phyloP scores from a whole-genome alignment of 2,329 filamentous ascomycete species.

The Penicillium sclerotigenum region DNA sequence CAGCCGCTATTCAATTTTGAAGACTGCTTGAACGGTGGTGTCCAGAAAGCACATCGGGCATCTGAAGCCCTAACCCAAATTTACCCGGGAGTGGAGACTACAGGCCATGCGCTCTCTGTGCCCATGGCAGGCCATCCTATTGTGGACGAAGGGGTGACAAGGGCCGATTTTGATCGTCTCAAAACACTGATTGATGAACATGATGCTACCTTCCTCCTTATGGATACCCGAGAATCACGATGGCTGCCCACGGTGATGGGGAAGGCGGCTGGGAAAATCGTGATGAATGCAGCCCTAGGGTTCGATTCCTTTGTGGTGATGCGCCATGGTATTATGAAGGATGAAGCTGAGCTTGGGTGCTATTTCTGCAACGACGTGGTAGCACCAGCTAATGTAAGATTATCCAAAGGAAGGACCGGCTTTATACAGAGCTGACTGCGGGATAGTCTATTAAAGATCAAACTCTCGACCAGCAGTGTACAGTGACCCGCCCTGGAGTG shows the following conservation, averaged over 20 bases:
- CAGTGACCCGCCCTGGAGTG: constrained; percentile 88
- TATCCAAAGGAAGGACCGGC: constrained; percentile 1
- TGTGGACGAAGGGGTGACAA: constrained; percentile 65
- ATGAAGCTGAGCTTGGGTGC: constrained; percentile 71
- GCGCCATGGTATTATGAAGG: constrained; percentile 74
- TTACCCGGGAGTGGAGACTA: constrained; percentile 82
- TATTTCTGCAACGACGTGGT: constrained; percentile 99
- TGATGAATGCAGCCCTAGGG: constrained; percentile 92
- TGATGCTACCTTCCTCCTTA: constrained; percentile 91
- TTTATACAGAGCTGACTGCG: constrained; percentile 17
- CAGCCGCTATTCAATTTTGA: constrained; percentile 89
- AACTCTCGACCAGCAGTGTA: constrained; percentile 96
- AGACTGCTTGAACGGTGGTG: constrained; percentile 82
- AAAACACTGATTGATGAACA: constrained; percentile 74
- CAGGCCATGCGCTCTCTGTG: constrained; percentile 77
- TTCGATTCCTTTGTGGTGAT: constrained; percentile 98
- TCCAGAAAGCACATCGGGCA: constrained; percentile 75
- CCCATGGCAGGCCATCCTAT: constrained; percentile 96
- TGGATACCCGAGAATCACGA: constrained; percentile 91
- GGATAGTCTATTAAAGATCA: constrained; percentile 83
- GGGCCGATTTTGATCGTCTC: constrained; percentile 71
- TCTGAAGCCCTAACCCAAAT: constrained; percentile 78
- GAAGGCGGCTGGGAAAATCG: constrained; percentile 87
- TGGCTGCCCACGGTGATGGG: constrained; percentile 97
- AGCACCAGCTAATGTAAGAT: constrained; percentile 81